phyloP scores from a whole-genome alignment of 176 grass and related monocot species.

The Oryza meyeriana region DNA sequence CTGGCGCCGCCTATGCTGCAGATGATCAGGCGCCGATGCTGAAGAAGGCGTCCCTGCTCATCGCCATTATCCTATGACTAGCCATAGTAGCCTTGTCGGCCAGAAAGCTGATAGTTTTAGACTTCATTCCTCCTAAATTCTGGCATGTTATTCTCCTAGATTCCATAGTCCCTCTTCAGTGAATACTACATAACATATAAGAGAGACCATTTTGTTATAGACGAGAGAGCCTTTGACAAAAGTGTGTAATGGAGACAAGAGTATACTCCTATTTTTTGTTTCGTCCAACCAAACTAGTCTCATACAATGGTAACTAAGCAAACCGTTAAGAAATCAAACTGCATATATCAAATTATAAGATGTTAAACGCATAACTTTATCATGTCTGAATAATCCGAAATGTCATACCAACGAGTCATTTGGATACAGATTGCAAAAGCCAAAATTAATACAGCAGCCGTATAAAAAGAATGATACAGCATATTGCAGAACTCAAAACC shows the following conservation, averaged over 20 bases:
- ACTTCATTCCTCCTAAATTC: background rate
- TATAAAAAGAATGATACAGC: background rate
- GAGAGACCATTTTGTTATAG: conserved; percentile 2
- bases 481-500: background rate
- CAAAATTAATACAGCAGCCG: background rate
- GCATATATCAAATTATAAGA: background rate
- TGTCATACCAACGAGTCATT: background rate
- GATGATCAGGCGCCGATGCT: conserved; percentile 38
- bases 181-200: background rate
- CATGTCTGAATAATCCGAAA: background rate
- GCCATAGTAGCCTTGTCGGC: background rate
- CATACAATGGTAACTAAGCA: background rate
- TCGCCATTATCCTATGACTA: conserved; percentile 56
- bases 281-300: no score
- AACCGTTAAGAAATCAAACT: background rate
- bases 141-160: background rate
- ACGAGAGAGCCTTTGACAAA: background rate
- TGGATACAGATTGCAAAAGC: no score
- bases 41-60: conserved; percentile 63
- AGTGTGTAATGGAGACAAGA: conserved; percentile 7
- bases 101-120: background rate
- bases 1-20: background rate
- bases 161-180: background rate
- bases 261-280: no score
- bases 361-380: background rate